Base-by-base conservation (phyloP, 129 eudicot species). In the Chrysanthemum makinoi region DNA sequence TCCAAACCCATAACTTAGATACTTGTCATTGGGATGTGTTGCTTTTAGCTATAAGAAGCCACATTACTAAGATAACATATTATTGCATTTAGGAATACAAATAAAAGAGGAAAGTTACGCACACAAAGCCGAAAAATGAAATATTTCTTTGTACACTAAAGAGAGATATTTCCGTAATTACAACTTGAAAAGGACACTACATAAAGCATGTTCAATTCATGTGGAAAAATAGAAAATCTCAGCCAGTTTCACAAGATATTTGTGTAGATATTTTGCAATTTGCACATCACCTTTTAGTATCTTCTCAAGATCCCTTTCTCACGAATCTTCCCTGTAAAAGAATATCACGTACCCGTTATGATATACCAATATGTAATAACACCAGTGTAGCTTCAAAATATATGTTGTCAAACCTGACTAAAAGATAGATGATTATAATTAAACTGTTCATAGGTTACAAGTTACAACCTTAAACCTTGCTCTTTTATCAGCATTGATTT, bases 401-500 rank as follows among this genome's bases (percentile, higher is more conserved):
- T 33, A 33, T 33, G 39, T 33, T 35, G 9, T 35, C 44, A 35
- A 35, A 35, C 8, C 2, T n/a, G n/a, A 50, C 55, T 50, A 51
- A 12, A 51, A 51, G 16, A 51, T 51, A 51, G 6, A n/a, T 35
- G 43, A 35, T 39, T 39, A 39, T 7, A 7, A 39, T 6, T 39
- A 7, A 39, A 39, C 46, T 8, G 46, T 39, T 39, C 46, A 39
- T 39, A 39, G 22, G 16, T 49, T 58, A 22, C 20, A 61, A 35
- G 57, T 18, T 69, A 28, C 16, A 51, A 82, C 87, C 87, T 83
- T 83, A 46, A 76, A 49, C 68, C 84, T 66, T 43, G 87, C 82
- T 63, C 87, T 72, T 15, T 80, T 83, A 60, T 83, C 84, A 0
- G 84, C 87, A 76, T 80, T 83, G 57, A 83, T 84, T 16, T 83